Evolutionary conservation across 2,329 filamentous ascomycete genomes (phyloP), one percentile per base, ranked within the genome.

Genomic region (Hypoxylon sp.): DNA sequence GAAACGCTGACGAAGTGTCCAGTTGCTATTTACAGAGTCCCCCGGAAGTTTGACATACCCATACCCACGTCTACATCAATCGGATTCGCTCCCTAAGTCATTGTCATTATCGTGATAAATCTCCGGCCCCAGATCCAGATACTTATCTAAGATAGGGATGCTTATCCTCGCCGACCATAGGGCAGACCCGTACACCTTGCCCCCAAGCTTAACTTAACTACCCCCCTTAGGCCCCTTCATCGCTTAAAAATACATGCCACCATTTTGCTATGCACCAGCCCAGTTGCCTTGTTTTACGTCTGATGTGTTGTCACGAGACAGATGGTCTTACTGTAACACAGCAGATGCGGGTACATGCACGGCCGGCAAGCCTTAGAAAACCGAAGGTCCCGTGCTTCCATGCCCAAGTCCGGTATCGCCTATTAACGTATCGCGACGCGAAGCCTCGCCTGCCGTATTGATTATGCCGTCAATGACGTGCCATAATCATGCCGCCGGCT

Each of bases 101-200:
- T 34, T 34, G 28, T 14, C 21, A 41, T 38, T 41, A 49, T 61
- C 58, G 28, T 59, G 34, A 56, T 59, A 61, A 65, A 65, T 56
- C 58, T 49, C 51, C 52, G 32, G 53, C 53, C 57, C 62, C 58
- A 52, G 61, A 65, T 65, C 62, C 25, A 65, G 32, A 17, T 58
- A 25, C 46, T 28, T 49, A 53, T 17, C 34, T n/a, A 11, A 57
- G n/a, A 25, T 41, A 34, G 41, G 30, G 23, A 21, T 34, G 36
- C 30, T 48, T 21, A 23, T 45, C 32, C 13, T 23, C 28, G n/a
- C 17, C 17, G 19, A 21, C 43, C 49, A 14, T 63, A 67, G 67
- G 38, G 67, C 67, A 62, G 49, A 69, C 45, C 56, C 45, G 60
- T 67, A 36, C 52, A 69, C 67, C 67, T 67, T 55, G 63, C 64